Base-by-base conservation (phyloP, 768 basidiomycete species). In the Hericium erinaceus region DNA sequence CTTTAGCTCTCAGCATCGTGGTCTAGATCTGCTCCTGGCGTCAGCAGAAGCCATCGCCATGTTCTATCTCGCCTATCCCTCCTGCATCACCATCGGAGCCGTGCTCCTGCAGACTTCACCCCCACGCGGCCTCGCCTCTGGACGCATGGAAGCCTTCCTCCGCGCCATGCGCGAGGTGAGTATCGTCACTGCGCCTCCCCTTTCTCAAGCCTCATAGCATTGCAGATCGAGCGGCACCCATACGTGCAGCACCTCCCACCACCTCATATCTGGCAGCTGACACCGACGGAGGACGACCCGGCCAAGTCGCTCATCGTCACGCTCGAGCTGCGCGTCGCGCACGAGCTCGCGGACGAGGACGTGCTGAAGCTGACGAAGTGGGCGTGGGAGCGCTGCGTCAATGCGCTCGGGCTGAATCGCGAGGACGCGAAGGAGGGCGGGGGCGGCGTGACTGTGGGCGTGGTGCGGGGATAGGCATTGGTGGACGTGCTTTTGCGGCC, bases 101-200 rank as follows among this genome's bases (percentile, higher is more conserved):
- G 85, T 93, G 1, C 75, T 99, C 2, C 70, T 98, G 13, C 97
- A 98, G 70, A 98, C 97, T 0, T 82, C 92, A 0, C 95, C 95
- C 2, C 73, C 76, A 12, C 69, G 84, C n/a, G 80, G 82, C 1
- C 60, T 77, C 3, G 68, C 77, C 3, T 78, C 78, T 24, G 83
- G 81, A 0, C 81, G 85, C 58, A 93, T 95, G 87, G 87, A 90
- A 64, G 76, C 81, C 4, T 89, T 98, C 64, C 75, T 89, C 60
- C 78, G 87, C 16, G 85, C 81, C 6, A 83, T 95, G 76, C 82
- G 86, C 41, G 93, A 95, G 75, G 88, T 92, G 64, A 38, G 77
- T 73, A 18, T 52, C 33, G 11, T 61, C 28, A 60, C 59, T 58
- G 63, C 48, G 18, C 48, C 33, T 20, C 50, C 39, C 9, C 48